Evolutionary conservation across 306 rosid genomes (phyloP).

Genomic region (Ceratonia siliqua): DNA sequence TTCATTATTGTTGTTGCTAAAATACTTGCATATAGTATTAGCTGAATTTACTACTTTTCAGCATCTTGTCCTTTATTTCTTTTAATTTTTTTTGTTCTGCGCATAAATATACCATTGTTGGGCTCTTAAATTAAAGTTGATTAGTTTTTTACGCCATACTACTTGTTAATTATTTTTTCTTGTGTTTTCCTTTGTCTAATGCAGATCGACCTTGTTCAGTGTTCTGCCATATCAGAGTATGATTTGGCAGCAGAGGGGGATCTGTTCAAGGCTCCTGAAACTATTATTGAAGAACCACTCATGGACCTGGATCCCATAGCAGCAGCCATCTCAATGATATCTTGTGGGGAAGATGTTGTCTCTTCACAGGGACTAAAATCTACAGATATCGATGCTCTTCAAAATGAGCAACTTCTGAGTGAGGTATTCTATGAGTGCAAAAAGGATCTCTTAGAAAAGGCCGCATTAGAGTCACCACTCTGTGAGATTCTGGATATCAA

Average conservation of each 20-base stretch:
- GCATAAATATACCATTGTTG: background rate
- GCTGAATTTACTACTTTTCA: background rate
- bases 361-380: conserved; percentile 68
- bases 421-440: conserved; percentile 80
- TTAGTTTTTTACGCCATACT: background rate
- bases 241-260: conserved; percentile 87
- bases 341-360: conserved; percentile 65
- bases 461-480: conserved; percentile 54
- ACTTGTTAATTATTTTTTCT: conserved; percentile 4
- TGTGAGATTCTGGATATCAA: conserved; percentile 68
- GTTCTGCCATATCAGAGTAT: conserved; percentile 69
- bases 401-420: conserved; percentile 74
- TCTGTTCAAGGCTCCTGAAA: conserved; percentile 90
- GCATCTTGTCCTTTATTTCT: background rate
- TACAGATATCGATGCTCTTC: conserved; percentile 71
- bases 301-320: conserved; percentile 61
- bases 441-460: conserved; percentile 74
- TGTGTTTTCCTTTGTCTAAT: conserved; percentile 12
- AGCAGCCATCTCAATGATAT: conserved; percentile 76
- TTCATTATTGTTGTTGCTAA: background rate
- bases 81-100: background rate
- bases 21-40: background rate
- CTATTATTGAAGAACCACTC: conserved; percentile 64
- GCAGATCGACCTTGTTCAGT: conserved; percentile 60
- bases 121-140: background rate